These are phyloP conservation scores for Cyphellophora europaea DNA, from an alignment of 2,329 filamentous ascomycete genomes.

Conservation along the genomic window DNA sequence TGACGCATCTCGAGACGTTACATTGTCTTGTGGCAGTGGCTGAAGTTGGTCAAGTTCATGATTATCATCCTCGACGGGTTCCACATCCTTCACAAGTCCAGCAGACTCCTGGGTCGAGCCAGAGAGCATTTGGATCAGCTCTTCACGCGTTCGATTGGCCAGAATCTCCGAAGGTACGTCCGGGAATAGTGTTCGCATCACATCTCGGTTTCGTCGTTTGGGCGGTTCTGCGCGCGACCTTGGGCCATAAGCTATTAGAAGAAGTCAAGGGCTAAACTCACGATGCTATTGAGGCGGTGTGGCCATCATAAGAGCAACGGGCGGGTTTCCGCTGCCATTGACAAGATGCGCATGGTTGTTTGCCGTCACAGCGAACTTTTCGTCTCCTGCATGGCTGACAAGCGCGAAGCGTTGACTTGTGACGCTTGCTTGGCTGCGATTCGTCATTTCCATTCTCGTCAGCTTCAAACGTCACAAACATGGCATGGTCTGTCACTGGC, in stretches of 20 bases:
- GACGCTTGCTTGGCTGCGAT: constrained; percentile 25
- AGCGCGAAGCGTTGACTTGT: constrained; percentile 36
- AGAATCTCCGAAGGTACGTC: too few relatives aligned
- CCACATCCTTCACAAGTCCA: constrained; percentile 37
- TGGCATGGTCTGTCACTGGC: too few relatives aligned
- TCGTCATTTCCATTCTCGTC: too few relatives aligned
- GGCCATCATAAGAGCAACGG: constrained; percentile 69
- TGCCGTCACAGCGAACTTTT: constrained; percentile 75
- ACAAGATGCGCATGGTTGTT: constrained; percentile 72
- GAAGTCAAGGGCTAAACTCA: too few relatives aligned
- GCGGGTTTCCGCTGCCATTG: constrained; percentile 71
- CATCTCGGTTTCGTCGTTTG: too few relatives aligned
- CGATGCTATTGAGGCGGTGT: too few relatives aligned
- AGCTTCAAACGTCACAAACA: too few relatives aligned
- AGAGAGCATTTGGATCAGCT: too few relatives aligned
- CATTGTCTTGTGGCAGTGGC: constrained; percentile 53
- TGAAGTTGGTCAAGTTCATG: constrained; percentile 53
- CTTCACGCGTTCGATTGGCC: too few relatives aligned
- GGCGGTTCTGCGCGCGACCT: too few relatives aligned
- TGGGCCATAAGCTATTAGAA: too few relatives aligned
- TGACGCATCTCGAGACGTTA: constrained; percentile 32
- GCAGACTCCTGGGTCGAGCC: constrained; percentile 70
- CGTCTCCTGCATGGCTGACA: constrained; percentile 69
- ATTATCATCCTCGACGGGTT: constrained; percentile 34
- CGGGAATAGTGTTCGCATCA: too few relatives aligned